Base-by-base conservation (phyloP, 768 basidiomycete species). In the Amanita jacksonii region DNA sequence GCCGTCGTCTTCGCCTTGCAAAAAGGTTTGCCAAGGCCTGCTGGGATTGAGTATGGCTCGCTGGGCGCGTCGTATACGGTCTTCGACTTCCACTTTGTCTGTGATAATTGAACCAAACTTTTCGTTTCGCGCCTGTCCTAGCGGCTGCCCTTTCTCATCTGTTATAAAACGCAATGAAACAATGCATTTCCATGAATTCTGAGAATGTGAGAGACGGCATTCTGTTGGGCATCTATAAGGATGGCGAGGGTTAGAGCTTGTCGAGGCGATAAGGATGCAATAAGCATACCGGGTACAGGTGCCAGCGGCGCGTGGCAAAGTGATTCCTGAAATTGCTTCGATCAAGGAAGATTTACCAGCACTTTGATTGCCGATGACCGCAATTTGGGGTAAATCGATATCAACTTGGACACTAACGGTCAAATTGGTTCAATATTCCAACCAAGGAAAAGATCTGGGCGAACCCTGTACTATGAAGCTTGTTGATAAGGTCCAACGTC, bases 261-360 rank as follows among this genome's bases (percentile, higher is more conserved):
- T 12, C 12, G 7, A 28, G 12, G 27, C 6, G 27, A 28, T 28
- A 6, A 28, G 7, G 10, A 23, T 8, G 22, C 7, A 4, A 12
- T 15, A n/a, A 9, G 16, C 51, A 30, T 48, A 78, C 85, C 85
- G 68, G 1, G 85, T 88, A 48, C 85, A 86, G 0, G 84, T 85
- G 0, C 85, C 85, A n/a, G 75, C 66, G 0, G 79, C 79, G 8
- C 82, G 70, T 18, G 83, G 83, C 0, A 86, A 62, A 0, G 73
- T 80, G 13, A 86, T 74, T 0, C 83, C 81, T 0, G 81, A 83
- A 35, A 87, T 85, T 0, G 80, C 73, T 51, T 87, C 84, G 8
- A 87, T 85, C 3, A 86, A 66, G 0, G 84, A 86, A 0, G 81
- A 84, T 52, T 86, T 86, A 0, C 85, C 85, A 0, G 80, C 81